Conservation (phyloP, 345 rosid species). For the Rhodomyrtus tomentosa region DNA sequence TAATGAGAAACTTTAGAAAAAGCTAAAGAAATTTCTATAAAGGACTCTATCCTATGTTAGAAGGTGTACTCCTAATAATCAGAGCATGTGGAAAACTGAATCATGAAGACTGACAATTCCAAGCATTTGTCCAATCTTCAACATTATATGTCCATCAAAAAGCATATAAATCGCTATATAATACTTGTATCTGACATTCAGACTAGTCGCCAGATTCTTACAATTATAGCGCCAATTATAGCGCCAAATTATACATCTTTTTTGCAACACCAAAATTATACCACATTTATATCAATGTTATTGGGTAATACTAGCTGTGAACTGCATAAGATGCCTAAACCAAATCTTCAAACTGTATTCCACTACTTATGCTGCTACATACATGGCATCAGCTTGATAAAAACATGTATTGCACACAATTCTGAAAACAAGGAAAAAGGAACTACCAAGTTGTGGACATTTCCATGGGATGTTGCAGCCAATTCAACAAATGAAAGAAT, state of each 20-base stretch:
- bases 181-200: neutral
- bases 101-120: neutral
- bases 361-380: neutral
- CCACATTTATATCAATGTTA: neutral
- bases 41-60: neutral
- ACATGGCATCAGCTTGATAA: neutral
- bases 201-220: neutral
- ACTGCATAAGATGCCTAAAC: neutral
- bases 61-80: neutral
- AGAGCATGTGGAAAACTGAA: neutral
- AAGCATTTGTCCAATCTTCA: neutral
- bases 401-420: neutral
- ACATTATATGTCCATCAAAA: neutral
- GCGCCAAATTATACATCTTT: neutral
- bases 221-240: neutral
- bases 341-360: neutral
- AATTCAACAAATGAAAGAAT: slow-evolving; percentile 49
- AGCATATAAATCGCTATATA: neutral
- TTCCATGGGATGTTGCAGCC: slow-evolving; percentile 47
- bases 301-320: neutral
- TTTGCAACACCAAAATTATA: neutral
- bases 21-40: neutral
- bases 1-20: neutral
- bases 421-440: neutral
- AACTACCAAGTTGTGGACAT: slow-evolving; percentile 46